Evolutionary conservation across 108 stramenopile genomes (phyloP).

Genomic region (Cyclotella choctawhatcheeana): DNA sequence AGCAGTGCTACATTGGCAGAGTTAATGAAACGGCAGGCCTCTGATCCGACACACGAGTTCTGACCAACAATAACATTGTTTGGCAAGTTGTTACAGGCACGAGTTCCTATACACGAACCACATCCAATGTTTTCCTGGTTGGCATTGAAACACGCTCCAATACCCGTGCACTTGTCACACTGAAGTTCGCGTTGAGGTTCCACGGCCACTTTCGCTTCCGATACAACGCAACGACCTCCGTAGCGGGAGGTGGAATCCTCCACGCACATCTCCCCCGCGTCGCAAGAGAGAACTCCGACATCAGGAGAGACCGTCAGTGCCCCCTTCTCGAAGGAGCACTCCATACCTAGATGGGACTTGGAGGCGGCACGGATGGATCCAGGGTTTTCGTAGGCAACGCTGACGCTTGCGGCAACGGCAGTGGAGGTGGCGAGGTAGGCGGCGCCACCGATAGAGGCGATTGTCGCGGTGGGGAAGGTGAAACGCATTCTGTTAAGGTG

Average conservation of each 20-base stretch:
- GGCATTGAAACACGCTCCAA: neutral
- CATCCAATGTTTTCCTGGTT: neutral
- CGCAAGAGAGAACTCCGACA: neutral
- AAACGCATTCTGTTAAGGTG: too few species aligned
- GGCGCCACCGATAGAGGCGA: neutral
- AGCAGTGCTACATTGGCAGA: neutral
- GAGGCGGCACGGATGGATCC: neutral
- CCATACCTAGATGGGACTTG: neutral
- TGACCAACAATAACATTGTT: neutral
- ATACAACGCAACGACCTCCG: neutral
- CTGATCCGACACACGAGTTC: neutral
- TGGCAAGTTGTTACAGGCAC: neutral
- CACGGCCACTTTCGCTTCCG: too few species aligned
- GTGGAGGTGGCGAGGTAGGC: neutral
- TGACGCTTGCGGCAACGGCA: neutral
- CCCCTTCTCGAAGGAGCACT: conserved; percentile 4
- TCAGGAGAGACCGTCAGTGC: neutral
- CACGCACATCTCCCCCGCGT: neutral
- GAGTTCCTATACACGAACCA: neutral
- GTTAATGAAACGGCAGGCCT: neutral
- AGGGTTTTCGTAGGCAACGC: neutral
- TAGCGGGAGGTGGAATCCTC: neutral
- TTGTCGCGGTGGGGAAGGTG: neutral
- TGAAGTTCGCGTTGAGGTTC: neutral
- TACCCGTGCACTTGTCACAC: neutral